Conservation (phyloP, 2,329 filamentous ascomycete species). For the Cladosporium sp. region DNA sequence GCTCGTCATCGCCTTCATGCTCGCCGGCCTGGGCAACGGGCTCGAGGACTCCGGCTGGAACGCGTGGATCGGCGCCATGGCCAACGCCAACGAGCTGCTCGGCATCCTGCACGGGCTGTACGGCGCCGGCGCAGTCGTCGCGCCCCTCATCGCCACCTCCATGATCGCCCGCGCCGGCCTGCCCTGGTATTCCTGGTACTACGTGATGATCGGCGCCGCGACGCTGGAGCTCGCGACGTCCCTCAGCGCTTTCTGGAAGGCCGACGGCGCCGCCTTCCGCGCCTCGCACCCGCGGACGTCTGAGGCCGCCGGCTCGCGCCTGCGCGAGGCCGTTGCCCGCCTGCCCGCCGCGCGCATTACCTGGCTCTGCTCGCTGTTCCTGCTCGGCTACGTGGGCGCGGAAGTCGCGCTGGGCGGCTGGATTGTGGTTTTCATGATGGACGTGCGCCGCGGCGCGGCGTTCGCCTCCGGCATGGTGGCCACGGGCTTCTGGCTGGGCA, state of each 20-base stretch:
- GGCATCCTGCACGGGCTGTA: constrained; percentile 69
- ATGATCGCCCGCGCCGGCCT: constrained; percentile 60
- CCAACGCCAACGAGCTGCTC: constrained; percentile 65
- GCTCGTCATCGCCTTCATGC: constrained; percentile 57
- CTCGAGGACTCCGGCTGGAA: constrained; percentile 58
- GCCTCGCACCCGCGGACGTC: constrained; percentile 41
- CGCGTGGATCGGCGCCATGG: constrained; percentile 64
- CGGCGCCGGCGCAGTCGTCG: constrained; percentile 63
- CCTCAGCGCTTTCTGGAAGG: constrained; percentile 56
- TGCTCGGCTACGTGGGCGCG: constrained; percentile 71
- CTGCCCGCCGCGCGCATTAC: constrained; percentile 50
- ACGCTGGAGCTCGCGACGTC: constrained; percentile 51
- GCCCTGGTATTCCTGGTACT: constrained; percentile 70
- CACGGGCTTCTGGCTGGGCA: constrained; percentile 78
- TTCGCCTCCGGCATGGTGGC: constrained; percentile 70
- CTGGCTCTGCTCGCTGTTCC: constrained; percentile 67
- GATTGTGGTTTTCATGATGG: constrained; percentile 85
- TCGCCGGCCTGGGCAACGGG: constrained; percentile 67
- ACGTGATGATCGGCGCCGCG: constrained; percentile 60
- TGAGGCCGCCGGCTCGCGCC: constrained; percentile 41
- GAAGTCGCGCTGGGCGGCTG: constrained; percentile 74
- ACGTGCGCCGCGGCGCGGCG: constrained; percentile 59
- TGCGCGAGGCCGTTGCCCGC: constrained; percentile 45
- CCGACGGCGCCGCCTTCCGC: constrained; percentile 54
- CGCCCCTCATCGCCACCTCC: constrained; percentile 64